A percentile compares a stretch with the other conserved stretches of the same genome.
phyloP scores from a whole-genome alignment of 495 filamentous ascomycete genomes.

The Aspergillus sparsus region DNA sequence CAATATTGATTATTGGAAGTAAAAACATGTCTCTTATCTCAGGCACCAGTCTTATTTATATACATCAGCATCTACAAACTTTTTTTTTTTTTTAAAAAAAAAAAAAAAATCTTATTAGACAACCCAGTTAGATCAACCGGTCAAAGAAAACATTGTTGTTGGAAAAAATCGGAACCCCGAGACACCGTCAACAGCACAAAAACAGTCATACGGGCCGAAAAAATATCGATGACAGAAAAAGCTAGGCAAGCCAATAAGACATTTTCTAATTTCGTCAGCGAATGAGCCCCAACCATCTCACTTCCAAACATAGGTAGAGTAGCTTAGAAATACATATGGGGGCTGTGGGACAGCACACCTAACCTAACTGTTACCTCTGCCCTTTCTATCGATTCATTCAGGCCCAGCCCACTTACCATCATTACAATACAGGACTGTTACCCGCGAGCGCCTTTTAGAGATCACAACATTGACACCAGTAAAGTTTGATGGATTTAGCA shows the following conservation, averaged over 20 bases:
- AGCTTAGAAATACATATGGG: background rate
- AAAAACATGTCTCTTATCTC: too few species aligned
- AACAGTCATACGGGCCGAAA: constrained; percentile 19
- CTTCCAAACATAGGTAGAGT: background rate
- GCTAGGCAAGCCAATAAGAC: background rate
- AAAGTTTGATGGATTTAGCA: background rate
- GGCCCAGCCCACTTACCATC: background rate
- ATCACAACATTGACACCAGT: background rate
- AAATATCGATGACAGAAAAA: background rate
- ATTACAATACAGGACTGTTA: background rate
- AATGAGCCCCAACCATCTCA: constrained; percentile 1
- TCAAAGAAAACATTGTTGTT: background rate
- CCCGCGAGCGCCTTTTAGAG: background rate
- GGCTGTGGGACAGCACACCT: background rate
- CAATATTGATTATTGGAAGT: too few species aligned
- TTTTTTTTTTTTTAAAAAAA: too few species aligned
- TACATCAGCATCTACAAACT: too few species aligned
- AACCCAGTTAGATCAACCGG: background rate
- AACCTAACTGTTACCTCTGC: background rate
- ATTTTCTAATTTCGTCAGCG: background rate
- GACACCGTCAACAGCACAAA: background rate
- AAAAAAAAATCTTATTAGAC: too few species aligned
- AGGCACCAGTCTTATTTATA: too few species aligned
- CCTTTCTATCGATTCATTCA: background rate
- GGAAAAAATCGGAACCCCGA: constrained; percentile 21